Evolutionary conservation across 2,329 filamentous ascomycete species (phyloP), one percentile per base, ranked within the genome.

Genomic region (Arthrobotrys iridis): DNA sequence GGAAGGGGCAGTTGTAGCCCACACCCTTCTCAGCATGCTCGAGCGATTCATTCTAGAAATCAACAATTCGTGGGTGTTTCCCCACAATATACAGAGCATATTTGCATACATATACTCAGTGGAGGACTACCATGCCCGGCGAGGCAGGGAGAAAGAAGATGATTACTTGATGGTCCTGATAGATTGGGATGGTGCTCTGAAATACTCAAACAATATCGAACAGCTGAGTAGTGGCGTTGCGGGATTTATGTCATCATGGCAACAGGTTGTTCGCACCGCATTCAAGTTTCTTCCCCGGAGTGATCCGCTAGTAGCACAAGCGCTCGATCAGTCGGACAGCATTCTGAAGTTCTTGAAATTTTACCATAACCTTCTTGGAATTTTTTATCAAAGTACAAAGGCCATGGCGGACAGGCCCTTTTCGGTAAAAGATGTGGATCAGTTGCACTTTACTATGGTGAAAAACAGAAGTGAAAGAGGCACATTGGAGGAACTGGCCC

Each of bases 231-330:
- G 4, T 11, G 37, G 22, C 6, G 8, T 71, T 11, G 20, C 5
- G 11, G 5, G 7, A 1, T 59, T 33, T 13, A 4, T 18, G 18
- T 7, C 18, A 24, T 6, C 1, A 10, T 64, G 64, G 13, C 18
- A 64, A 11, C 15, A 4, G 10, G 40, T 22, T 2, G 8, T 58
- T 2, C 4, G 33, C 2, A 10, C 8, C 3, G 67, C 48, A 7
- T 58, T 72, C 22, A 48, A 52, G 20, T 52, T 37, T 18, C 48
- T 72, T 4, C 58, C 67, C 2, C 57, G n/a, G 6, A 26, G 37
- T 13, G 2, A 28, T 35, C 18, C 15, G 22, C 10, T 66, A 2
- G 28, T 66, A 8, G 24, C 28, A 2, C 8, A 22, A 13, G 22
- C 40, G 10, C 15, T n/a, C 3, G 46, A 33, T n/a, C 18, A 41